These are phyloP conservation scores for Pseudoturritis turrita DNA, from an alignment of 345 rosid genomes.

Conservation along the genomic window DNA sequence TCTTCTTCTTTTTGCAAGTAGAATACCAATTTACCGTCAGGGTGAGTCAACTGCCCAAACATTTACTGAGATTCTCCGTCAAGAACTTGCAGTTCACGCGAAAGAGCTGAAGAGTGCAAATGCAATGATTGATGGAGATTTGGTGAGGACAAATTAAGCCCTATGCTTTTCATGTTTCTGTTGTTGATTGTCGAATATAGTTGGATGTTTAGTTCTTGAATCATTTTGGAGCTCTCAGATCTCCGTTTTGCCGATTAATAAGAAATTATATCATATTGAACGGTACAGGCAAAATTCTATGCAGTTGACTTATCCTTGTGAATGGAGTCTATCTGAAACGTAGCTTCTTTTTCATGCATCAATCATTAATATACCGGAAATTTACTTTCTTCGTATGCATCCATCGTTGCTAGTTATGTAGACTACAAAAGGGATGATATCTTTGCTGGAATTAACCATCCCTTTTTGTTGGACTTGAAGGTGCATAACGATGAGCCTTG, in stretches of 20 bases:
- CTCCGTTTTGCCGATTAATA: too few relatives aligned
- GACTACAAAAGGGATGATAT: not conserved
- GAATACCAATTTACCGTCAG: constrained; percentile 53
- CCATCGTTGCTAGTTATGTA: not conserved
- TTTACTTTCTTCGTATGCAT: not conserved
- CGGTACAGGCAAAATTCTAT: not conserved
- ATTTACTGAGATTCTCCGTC: constrained; percentile 51
- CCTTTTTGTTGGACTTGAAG: constrained; percentile 29
- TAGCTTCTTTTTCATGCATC: constrained; percentile 6
- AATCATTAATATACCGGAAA: not conserved
- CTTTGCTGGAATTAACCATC: not conserved
- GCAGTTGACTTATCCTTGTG: not conserved
- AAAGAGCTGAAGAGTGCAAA: constrained; percentile 65
- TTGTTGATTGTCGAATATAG: not conserved
- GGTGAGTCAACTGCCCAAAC: constrained; percentile 38
- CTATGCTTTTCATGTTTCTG: not conserved
- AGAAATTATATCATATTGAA: not conserved
- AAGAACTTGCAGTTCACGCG: constrained; percentile 52
- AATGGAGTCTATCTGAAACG: not conserved
- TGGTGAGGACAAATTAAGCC: constrained; percentile 45
- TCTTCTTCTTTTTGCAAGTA: constrained; percentile 29
- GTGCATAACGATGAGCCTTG: constrained; percentile 54
- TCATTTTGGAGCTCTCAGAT: not conserved
- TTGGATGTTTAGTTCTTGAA: not conserved
- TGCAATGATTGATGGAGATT: constrained; percentile 73